Evolutionary conservation across 257 asterid genomes (phyloP), one percentile per base, ranked within the genome.

Genomic region (Nyctanthes arbortristis): DNA sequence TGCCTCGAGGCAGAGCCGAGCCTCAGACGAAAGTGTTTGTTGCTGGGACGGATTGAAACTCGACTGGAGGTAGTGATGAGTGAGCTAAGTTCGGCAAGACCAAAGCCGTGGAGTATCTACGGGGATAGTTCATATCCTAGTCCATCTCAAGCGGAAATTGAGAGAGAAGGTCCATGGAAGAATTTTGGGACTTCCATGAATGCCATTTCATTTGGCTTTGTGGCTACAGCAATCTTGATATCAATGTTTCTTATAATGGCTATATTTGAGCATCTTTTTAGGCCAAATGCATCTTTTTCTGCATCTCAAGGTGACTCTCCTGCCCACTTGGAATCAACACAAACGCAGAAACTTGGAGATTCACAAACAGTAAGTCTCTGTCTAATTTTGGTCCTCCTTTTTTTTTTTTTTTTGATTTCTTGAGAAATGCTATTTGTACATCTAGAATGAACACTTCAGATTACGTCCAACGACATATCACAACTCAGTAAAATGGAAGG

Each of bases 211-310:
- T 92, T 89, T 58, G 98, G 98, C 8, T 86, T 92, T 52, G 90
- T 92, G 3, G 98, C 96, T 0, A 92, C 98, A 8, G 96, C 98
- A 30, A 75, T 84, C 77, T 77, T 91, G 84, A 72, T 91, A 32
- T 87, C 95, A 0, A 89, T 91, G 97, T 91, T 89, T 64, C 84
- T 91, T 35, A 84, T 89, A 62, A 92, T 92, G 96, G 98, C 96
- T 18, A 83, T 89, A 24, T 92, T 92, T 40, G 96, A 92, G 82
- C 96, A 78, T 73, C 36, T 84, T 16, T 78, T 84, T 67, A 57
- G 77, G 68, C 80, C 84, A 31, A 66, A 32, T 63, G 72, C 83
- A 36, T 52, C 58, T 18, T 52, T 52, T 52, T 52, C 59, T 52
- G 20, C 31, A 2, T 24, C 73, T 40, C 62, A 22, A 10, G 56